These are phyloP conservation scores for Bisporella sp. DNA, from an alignment of 2,329 filamentous ascomycete genomes.

Conservation along the genomic window DNA sequence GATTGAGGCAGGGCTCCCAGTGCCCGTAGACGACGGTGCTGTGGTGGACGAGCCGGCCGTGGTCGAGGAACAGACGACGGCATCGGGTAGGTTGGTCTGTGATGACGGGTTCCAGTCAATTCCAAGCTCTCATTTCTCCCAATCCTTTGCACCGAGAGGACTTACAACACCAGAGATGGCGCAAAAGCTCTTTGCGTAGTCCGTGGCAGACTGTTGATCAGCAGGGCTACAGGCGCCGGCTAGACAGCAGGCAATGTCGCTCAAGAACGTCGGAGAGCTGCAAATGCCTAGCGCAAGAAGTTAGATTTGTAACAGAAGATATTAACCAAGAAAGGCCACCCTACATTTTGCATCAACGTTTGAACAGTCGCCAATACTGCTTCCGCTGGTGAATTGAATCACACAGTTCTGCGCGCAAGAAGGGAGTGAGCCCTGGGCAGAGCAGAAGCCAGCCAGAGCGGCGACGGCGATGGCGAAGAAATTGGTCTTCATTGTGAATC, in stretches of 20 bases:
- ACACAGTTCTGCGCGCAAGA: constrained; percentile 38
- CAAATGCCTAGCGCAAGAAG: background rate
- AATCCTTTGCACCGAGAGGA: background rate
- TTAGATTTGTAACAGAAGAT: constrained; percentile 32
- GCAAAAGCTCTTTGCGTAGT: constrained; percentile 30
- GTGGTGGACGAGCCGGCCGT: constrained; percentile 6
- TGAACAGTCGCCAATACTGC: constrained; percentile 31
- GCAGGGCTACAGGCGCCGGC: constrained; percentile 31
- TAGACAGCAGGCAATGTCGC: constrained; percentile 42
- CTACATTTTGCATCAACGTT: constrained; percentile 38
- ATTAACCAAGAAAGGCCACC: background rate
- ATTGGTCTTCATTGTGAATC: constrained; percentile 10
- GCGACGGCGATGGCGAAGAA: constrained; percentile 35
- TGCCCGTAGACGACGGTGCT: background rate
- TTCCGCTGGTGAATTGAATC: constrained; percentile 29
- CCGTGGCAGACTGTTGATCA: constrained; percentile 31
- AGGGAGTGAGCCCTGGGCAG: constrained; percentile 43
- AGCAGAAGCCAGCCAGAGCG: constrained; percentile 45
- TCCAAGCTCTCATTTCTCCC: background rate
- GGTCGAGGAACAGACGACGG: constrained; percentile 10
- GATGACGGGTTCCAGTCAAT: background rate
- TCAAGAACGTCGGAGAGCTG: constrained; percentile 34
- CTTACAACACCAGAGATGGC: constrained; percentile 24
- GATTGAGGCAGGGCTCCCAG: background rate
- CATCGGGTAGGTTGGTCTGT: background rate